These are phyloP conservation scores for Geotrichum europaeum DNA, from an alignment of 1,139 yeast genomes.

Conservation along the genomic window DNA sequence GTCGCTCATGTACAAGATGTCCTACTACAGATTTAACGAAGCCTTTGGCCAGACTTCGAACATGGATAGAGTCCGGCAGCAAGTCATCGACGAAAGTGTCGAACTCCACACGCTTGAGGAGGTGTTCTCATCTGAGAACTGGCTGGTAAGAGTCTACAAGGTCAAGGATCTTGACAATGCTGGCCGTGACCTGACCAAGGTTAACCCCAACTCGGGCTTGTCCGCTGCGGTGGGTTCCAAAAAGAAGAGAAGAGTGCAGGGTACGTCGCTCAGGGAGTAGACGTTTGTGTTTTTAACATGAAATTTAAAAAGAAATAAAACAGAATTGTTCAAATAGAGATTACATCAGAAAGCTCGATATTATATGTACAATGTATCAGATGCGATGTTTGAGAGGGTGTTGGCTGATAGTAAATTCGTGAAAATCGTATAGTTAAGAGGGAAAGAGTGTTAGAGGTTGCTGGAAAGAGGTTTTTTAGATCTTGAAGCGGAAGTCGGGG, in stretches of 20 bases:
- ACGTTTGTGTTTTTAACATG: background rate
- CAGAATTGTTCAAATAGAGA: background rate
- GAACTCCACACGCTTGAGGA: conserved; percentile 78
- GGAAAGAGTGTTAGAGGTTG: background rate
- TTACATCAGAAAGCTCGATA: background rate
- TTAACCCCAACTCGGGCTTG: conserved; percentile 11
- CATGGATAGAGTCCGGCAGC: conserved; percentile 83
- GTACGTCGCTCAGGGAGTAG: conserved; percentile 11
- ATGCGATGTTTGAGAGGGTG: background rate
- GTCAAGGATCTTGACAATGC: conserved; percentile 83
- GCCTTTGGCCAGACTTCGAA: conserved; percentile 59
- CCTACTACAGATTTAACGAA: conserved; percentile 80
- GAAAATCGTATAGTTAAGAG: background rate
- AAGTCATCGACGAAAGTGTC: conserved; percentile 50
- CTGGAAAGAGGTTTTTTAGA: conserved; percentile 35
- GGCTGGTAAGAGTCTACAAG: conserved; percentile 93
- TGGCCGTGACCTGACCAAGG: conserved; percentile 55
- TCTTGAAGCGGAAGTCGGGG: conserved; percentile 60
- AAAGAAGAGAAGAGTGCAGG: conserved; percentile 13
- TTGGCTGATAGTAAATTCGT: background rate
- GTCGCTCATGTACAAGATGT: conserved; percentile 92
- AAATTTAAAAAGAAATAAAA: background rate
- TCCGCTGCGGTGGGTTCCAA: conserved; percentile 4
- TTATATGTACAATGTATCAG: conserved; percentile 7
- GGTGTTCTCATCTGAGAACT: conserved; percentile 91